A percentile compares a stretch with the other conserved stretches of the same genome.
These are phyloP conservation scores for Lipomyces yamanashiensis DNA, from an alignment of 805 yeast species.

Conservation along the genomic window DNA sequence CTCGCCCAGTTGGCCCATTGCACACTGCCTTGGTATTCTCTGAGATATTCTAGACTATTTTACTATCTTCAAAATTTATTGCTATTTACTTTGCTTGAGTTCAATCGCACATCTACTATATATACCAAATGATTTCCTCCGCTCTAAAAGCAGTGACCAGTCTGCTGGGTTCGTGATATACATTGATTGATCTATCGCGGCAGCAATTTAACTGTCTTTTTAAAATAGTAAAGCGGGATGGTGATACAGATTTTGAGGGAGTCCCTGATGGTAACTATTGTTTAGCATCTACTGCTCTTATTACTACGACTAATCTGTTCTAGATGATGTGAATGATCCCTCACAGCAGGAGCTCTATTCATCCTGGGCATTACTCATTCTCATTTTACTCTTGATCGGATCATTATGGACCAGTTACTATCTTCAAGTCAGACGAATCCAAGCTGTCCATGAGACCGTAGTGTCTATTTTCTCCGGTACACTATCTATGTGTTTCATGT, in stretches of 20 bases:
- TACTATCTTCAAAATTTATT: too few species aligned
- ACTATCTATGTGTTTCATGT: not conserved
- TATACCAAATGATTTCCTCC: slow-evolving; percentile 7
- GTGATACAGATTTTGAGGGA: slow-evolving; percentile 21
- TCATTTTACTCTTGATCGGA: slow-evolving; percentile 74
- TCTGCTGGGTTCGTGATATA: not conserved
- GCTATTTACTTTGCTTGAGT: too few species aligned
- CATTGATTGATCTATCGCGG: not conserved
- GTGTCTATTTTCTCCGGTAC: slow-evolving; percentile 91
- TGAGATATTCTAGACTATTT: not conserved
- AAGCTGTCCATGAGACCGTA: slow-evolving; percentile 95
- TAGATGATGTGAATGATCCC: slow-evolving; percentile 57
- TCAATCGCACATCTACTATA: not conserved
- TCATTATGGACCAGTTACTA: slow-evolving; percentile 96
- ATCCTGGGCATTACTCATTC: slow-evolving; percentile 94
- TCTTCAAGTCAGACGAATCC: slow-evolving; percentile 85
- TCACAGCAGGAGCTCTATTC: slow-evolving; percentile 93
- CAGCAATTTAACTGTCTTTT: not conserved
- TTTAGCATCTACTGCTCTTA: not conserved
- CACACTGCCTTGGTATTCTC: not conserved
- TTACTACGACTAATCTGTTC: not conserved
- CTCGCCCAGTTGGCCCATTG: not conserved
- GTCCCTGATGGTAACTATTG: slow-evolving; percentile 7
- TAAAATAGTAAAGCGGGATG: slow-evolving; percentile 11
- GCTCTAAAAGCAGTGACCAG: slow-evolving; percentile 1